Conservation (phyloP, 2,329 filamentous ascomycete species). For the Diaporthe velutina region DNA sequence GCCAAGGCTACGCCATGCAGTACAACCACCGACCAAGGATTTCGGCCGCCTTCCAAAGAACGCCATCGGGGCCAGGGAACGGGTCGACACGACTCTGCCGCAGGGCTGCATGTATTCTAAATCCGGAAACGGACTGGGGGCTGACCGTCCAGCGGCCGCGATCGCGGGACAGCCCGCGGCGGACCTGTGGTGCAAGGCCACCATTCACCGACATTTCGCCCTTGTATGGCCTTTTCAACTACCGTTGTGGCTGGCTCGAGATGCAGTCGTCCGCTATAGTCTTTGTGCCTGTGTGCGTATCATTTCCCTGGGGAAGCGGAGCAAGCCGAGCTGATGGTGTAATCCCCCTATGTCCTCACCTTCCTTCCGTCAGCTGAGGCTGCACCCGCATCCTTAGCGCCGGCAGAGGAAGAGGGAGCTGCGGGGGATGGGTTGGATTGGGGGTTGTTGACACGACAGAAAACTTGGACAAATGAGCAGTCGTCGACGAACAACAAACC, state of each 20-base stretch:
- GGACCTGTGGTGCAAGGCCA: not conserved
- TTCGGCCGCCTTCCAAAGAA: not conserved
- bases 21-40: not conserved
- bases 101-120: constrained; percentile 1
- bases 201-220: not conserved
- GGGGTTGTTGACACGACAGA: not conserved
- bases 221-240: not conserved
- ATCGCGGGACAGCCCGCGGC: not conserved
- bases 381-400: constrained; percentile 19
- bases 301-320: not conserved
- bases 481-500: not conserved
- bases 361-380: constrained; percentile 11
- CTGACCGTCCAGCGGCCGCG: not conserved
- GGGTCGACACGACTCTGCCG: not conserved
- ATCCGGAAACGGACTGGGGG: not conserved
- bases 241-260: not conserved
- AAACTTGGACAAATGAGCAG: not conserved
- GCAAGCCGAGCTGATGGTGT: not conserved
- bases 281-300: too few relatives aligned
- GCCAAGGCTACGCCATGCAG: not conserved
- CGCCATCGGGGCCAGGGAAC: not conserved
- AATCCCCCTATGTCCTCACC: not conserved
- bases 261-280: not conserved
- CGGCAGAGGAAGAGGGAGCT: not conserved
- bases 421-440: not conserved